Evolutionary conservation across 2,329 filamentous ascomycete genomes (phyloP), one percentile per base, ranked within the genome.

Genomic region (Verticillium klebahnii): DNA sequence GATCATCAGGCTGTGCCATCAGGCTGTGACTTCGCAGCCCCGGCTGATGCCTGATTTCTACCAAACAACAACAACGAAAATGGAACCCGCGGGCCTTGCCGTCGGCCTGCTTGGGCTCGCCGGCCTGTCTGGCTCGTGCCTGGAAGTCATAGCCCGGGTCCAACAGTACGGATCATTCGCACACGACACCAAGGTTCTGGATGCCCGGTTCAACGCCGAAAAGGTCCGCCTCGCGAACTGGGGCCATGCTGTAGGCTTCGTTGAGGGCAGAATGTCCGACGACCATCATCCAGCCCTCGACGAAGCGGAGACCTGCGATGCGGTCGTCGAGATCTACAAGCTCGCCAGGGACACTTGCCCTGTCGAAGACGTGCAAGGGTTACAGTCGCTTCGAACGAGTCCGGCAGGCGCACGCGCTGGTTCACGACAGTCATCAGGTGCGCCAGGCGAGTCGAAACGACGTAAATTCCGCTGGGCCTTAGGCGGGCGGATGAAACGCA

Each of bases 101-200:
- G 52, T 69, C n/a, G 64, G 65, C 19, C 29, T 69, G 32, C 56
- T 60, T 6, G 65, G 65, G 6, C 64, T 69, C 2, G 62, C 60
- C 3, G 66, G 68, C 6, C 62, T 72, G 0, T 70, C 69, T 36
- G 67, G 62, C 50, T 29, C 63, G 0, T 70, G 67, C 14, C n/a
- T 70, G 2, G 67, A 71, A 1, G 66, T 62, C 2, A 25, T 68
- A 0, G 61, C 67, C 0, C 61, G 45, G 5, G 40, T 69, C 2
- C 56, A 69, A 9, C 14, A 57, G 0, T 72, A 71, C 11, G 62
- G 58, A 1, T 32, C 60, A 0, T 69, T 67, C 1, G 58, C 36
- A 0, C 1, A 14, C 0, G 70, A 72, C 2, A 61, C 62, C 4
- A 55, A 61, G 11, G 32, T 59, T 0, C 32, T 72, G 0, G 58